Percentiles rank a stretch among this genome's conserved stretches.
Conservation (phyloP, 2,329 filamentous ascomycete genomes). For the Xylaria arbuscula region DNA sequence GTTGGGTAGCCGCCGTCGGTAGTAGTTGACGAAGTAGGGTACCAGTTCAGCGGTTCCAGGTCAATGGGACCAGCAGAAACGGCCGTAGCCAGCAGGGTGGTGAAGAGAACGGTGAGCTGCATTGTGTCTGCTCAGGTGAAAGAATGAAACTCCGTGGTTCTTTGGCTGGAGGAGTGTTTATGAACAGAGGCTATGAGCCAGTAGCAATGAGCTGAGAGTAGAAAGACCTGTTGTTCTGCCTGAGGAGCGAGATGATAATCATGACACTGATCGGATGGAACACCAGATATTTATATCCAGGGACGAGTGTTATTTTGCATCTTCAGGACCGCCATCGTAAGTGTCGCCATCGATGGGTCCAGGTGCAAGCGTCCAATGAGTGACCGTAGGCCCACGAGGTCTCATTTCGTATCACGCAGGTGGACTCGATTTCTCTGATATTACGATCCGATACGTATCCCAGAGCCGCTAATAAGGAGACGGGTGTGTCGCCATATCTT, state of each 20-base stretch:
- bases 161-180: slow-evolving; percentile 15
- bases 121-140: slow-evolving; percentile 20
- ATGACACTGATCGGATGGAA: background rate
- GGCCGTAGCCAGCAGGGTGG: slow-evolving; percentile 21
- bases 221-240: slow-evolving; percentile 9
- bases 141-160: slow-evolving; percentile 23
- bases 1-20: slow-evolving; percentile 1
- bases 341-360: slow-evolving; percentile 12
- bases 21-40: slow-evolving; percentile 8
- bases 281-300: slow-evolving; percentile 24
- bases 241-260: background rate
- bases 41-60: background rate
- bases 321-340: background rate
- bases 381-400: slow-evolving; percentile 11
- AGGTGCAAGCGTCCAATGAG: slow-evolving; percentile 6
- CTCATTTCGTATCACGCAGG: slow-evolving; percentile 12
- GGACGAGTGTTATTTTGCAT: background rate
- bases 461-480: slow-evolving; percentile 20
- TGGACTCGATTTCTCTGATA: slow-evolving; percentile 19
- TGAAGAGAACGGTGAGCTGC: slow-evolving; percentile 23
- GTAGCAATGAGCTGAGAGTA: background rate
- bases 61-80: slow-evolving; percentile 20
- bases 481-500: slow-evolving; percentile 10
- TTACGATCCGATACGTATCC: slow-evolving; percentile 14
- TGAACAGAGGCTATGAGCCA: background rate